A percentile compares a stretch with the other conserved stretches of the same genome.
phyloP scores from a whole-genome alignment of 148 eudicot genomes.

The Drosera capensis region DNA sequence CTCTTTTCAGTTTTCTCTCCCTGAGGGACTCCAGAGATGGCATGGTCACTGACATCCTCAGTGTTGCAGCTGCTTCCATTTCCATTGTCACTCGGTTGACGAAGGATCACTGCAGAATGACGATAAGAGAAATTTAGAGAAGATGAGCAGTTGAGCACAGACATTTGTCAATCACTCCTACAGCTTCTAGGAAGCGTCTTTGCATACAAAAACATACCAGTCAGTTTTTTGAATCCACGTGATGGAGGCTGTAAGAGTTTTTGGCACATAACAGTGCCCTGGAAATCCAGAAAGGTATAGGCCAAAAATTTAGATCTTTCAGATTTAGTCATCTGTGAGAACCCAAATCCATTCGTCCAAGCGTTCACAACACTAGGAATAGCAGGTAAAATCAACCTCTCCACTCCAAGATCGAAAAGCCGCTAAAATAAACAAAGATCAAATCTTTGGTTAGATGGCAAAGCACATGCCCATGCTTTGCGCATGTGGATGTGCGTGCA shows the following conservation, averaged over 20 bases:
- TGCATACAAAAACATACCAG: slow-evolving; percentile 7
- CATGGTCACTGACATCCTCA: not conserved
- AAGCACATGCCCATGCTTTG: no score
- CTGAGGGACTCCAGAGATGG: not conserved
- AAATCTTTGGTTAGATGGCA: no score
- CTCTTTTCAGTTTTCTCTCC: not conserved
- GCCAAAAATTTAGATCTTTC: slow-evolving; percentile 47
- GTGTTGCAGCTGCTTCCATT: not conserved
- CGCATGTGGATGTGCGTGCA: no score
- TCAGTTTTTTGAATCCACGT: slow-evolving; percentile 9
- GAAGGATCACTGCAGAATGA: not conserved
- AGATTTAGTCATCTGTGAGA: slow-evolving; percentile 24
- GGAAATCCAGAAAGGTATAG: slow-evolving; percentile 69
- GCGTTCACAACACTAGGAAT: slow-evolving; percentile 51
- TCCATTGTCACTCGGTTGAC: not conserved
- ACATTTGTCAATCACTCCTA: not conserved
- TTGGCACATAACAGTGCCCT: slow-evolving; percentile 80
- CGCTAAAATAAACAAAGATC: slow-evolving; percentile 23
- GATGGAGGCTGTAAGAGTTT: slow-evolving; percentile 33
- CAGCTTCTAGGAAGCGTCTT: not conserved
- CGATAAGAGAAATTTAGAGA: not conserved
- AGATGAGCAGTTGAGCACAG: not conserved
- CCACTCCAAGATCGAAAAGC: slow-evolving; percentile 58
- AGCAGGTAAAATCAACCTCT: slow-evolving; percentile 78
- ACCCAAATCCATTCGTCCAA: slow-evolving; percentile 80